These are phyloP conservation scores for Botrytis fragariae DNA, from an alignment of 2,329 filamentous ascomycete species.

Conservation along the genomic window DNA sequence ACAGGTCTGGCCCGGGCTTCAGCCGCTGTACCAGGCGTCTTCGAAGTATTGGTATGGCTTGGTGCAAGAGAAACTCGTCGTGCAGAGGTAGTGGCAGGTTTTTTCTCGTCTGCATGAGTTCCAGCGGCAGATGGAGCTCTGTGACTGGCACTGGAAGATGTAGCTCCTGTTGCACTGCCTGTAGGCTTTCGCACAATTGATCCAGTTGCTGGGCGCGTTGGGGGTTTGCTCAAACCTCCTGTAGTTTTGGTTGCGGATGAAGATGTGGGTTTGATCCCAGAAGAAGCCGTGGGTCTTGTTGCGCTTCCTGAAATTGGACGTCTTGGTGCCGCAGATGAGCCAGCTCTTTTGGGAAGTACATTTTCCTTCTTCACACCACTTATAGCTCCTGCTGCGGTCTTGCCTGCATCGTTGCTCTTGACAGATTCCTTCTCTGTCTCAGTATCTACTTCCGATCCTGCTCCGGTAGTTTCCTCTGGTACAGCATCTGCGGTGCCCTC, in stretches of 20 bases:
- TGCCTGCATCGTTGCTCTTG: slow-evolving; percentile 31
- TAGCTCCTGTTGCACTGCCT: slow-evolving; percentile 35
- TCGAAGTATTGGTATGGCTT: slow-evolving; percentile 30
- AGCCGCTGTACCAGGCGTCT: slow-evolving; percentile 31
- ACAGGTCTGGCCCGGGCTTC: slow-evolving; percentile 33
- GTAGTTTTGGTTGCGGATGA: slow-evolving; percentile 31
- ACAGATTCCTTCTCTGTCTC: slow-evolving; percentile 37
- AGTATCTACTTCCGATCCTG: slow-evolving; percentile 33
- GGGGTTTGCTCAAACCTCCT: slow-evolving; percentile 39
- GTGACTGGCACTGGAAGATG: slow-evolving; percentile 35
- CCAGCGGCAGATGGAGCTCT: slow-evolving; percentile 36
- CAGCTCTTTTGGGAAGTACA: slow-evolving; percentile 33
- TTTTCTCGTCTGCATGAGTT: slow-evolving; percentile 38
- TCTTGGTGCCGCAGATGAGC: slow-evolving; percentile 28
- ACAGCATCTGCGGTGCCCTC: slow-evolving; percentile 18
- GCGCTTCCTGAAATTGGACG: slow-evolving; percentile 25
- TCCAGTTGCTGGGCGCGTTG: slow-evolving; percentile 33
- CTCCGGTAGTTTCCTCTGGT: slow-evolving; percentile 30
- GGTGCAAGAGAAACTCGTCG: slow-evolving; percentile 37
- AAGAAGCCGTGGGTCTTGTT: slow-evolving; percentile 29
- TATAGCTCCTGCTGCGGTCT: slow-evolving; percentile 27
- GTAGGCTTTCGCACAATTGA: slow-evolving; percentile 35
- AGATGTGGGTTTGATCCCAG: slow-evolving; percentile 32
- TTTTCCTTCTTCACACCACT: slow-evolving; percentile 38
- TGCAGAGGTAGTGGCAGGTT: slow-evolving; percentile 27